These are phyloP conservation scores for Podila epicladia DNA, from an alignment of 192 early-diverging fungal species.

Conservation along the genomic window DNA sequence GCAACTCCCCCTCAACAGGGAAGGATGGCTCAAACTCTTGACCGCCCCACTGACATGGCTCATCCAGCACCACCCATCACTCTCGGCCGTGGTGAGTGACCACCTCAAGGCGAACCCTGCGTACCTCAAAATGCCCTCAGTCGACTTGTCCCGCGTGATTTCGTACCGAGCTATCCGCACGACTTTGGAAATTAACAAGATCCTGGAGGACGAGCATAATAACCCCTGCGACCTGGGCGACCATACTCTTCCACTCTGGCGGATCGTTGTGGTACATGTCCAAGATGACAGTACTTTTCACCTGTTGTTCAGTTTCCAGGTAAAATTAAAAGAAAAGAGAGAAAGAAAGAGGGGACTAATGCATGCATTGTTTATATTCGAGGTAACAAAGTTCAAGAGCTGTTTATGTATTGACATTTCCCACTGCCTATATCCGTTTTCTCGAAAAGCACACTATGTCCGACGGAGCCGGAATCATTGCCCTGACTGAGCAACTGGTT, in stretches of 20 bases:
- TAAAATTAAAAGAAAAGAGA: too few relatives aligned
- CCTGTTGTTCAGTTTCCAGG: conserved; percentile 13
- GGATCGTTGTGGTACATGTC: conserved; percentile 23
- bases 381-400: too few relatives aligned
- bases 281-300: conserved; percentile 23
- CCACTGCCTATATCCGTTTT: too few relatives aligned
- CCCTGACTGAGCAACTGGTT: conserved; percentile 26
- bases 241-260: conserved; percentile 27
- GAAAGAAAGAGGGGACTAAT: too few relatives aligned
- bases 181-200: neutral
- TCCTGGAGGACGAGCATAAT: conserved; percentile 21
- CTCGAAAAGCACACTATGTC: conserved; percentile 4
- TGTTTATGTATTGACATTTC: too few relatives aligned
- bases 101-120: conserved; percentile 16
- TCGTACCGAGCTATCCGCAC: conserved; percentile 1
- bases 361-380: too few relatives aligned
- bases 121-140: conserved; percentile 26
- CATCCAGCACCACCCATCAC: conserved; percentile 21
- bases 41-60: conserved; percentile 28
- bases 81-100: conserved; percentile 30
- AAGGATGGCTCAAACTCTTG: conserved; percentile 24
- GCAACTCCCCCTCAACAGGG: neutral
- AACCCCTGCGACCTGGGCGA: neutral
- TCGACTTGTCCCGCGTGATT: conserved; percentile 16
- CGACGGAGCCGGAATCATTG: conserved; percentile 15